Base-by-base conservation (phyloP, 805 yeast species). In the Suhomyces sp. region DNA sequence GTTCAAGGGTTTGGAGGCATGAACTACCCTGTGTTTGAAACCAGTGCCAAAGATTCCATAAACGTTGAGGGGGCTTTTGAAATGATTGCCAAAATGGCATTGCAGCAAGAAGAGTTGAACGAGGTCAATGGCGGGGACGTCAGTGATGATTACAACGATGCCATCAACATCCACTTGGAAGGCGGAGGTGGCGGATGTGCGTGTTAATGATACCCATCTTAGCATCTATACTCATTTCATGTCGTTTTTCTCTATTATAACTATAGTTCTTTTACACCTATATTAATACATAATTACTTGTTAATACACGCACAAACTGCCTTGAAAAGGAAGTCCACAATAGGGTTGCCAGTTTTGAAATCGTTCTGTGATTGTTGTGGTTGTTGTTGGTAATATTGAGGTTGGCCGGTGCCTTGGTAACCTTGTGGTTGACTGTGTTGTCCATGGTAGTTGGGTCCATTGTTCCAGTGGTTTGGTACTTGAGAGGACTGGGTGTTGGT, bases 31-130 rank as follows among this genome's bases (percentile, higher is more conserved):
- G 84, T 92, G 54, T 93, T 94, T 65, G 97, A 93, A 70, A 93
- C 99, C n/a, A 85, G 94, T 77, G 99, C 99, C 17, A 94, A 93
- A 74, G 97, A 91, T 68, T 91, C 94, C 13, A 89, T 92, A 47
- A 96, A 96, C 60, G 97, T 93, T 33, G 97, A 92, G 64, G 85
- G 87, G 62, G 98, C 98, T 2, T 93, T 93, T 65, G 97, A 94
- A 68, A 96, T 92, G 43, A 89, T 93, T 61, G 97, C 97, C 29
- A 82, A 97, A 63, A 90, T 89, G 74, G 99, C 98, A 0, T 76
- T 93, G 62, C 97, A 91, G 68, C 98, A 93, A 71, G 97, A 91
- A 67, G 96, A 89, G 63, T 86, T 88, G 50, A 89, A 89, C 62
- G 97, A 90, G 53, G 91, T 87, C 63, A 86, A 85, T 60, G 69